Conservation (phyloP, 2,329 filamentous ascomycete species). For the Aspergillus luchuensis region DNA sequence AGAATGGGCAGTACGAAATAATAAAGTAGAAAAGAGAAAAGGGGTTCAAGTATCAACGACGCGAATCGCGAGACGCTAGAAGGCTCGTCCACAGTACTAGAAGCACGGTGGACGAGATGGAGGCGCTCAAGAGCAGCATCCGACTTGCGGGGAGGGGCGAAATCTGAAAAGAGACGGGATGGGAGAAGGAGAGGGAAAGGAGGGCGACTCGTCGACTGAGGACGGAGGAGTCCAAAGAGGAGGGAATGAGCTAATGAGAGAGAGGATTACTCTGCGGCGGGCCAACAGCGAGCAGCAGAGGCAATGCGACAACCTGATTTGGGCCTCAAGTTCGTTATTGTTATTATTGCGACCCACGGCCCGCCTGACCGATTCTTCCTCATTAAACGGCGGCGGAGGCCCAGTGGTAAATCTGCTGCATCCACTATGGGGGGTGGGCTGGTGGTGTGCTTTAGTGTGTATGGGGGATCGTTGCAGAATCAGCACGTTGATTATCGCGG, state of each 20-base stretch:
- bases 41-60: slow-evolving; percentile 13
- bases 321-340: slow-evolving; percentile 11
- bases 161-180: not conserved
- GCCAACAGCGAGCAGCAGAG: slow-evolving; percentile 7
- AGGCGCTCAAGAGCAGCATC: slow-evolving; percentile 34
- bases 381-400: not conserved
- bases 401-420: not conserved
- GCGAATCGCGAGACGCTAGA: slow-evolving; percentile 19
- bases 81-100: slow-evolving; percentile 36
- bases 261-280: slow-evolving; percentile 8
- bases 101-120: slow-evolving; percentile 36
- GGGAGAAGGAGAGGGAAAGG: slow-evolving; percentile 14
- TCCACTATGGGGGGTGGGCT: not conserved
- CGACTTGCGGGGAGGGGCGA: slow-evolving; percentile 24
- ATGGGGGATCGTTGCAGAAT: not conserved
- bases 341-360: slow-evolving; percentile 21
- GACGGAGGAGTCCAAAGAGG: slow-evolving; percentile 12
- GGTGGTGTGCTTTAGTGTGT: not conserved
- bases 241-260: slow-evolving; percentile 14
- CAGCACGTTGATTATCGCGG: not conserved
- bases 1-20: not conserved
- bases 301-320: slow-evolving; percentile 18
- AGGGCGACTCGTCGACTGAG: slow-evolving; percentile 8
- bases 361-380: slow-evolving; percentile 21
- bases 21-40: slow-evolving; percentile 4